phyloP scores from a whole-genome alignment of 2,329 filamentous ascomycete genomes.

The Aspergillus sp. region DNA sequence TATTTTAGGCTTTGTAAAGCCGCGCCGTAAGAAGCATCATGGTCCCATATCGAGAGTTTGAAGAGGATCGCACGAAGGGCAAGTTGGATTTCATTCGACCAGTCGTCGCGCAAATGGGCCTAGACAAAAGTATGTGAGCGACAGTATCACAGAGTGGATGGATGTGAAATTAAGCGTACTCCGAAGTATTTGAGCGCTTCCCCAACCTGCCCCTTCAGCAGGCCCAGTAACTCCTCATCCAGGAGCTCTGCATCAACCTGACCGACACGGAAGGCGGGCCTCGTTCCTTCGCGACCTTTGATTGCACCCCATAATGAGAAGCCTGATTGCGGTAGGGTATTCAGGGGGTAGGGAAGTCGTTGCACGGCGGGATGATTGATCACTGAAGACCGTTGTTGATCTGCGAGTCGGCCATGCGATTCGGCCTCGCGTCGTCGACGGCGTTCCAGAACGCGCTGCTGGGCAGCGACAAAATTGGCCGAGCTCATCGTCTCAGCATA shows the following conservation, averaged over 20 bases:
- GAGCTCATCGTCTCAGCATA: slow-evolving; percentile 52
- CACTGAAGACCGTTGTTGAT: slow-evolving; percentile 48
- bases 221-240: slow-evolving; percentile 85
- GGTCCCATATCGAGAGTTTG: slow-evolving; percentile 95
- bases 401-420: slow-evolving; percentile 55
- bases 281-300: slow-evolving; percentile 72
- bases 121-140: slow-evolving; percentile 22
- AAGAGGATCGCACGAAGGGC: slow-evolving; percentile 77
- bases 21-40: slow-evolving; percentile 92
- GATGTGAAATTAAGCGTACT: slow-evolving; percentile 39
- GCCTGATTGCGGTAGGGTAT: slow-evolving; percentile 47
- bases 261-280: slow-evolving; percentile 86
- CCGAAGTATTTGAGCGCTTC: slow-evolving; percentile 87
- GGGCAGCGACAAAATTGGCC: slow-evolving; percentile 80
- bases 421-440: slow-evolving; percentile 72
- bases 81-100: slow-evolving; percentile 80
- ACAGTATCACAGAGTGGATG: neutral
- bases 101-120: slow-evolving; percentile 76
- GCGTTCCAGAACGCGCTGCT: slow-evolving; percentile 79
- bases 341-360: slow-evolving; percentile 63
- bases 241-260: slow-evolving; percentile 95
- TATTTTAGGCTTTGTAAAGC: slow-evolving; percentile 88
- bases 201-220: slow-evolving; percentile 81
- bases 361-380: slow-evolving; percentile 55
- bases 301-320: slow-evolving; percentile 67